Conservation (phyloP, 176 grass and related monocot species). For the Coix lacrymajobi region DNA sequence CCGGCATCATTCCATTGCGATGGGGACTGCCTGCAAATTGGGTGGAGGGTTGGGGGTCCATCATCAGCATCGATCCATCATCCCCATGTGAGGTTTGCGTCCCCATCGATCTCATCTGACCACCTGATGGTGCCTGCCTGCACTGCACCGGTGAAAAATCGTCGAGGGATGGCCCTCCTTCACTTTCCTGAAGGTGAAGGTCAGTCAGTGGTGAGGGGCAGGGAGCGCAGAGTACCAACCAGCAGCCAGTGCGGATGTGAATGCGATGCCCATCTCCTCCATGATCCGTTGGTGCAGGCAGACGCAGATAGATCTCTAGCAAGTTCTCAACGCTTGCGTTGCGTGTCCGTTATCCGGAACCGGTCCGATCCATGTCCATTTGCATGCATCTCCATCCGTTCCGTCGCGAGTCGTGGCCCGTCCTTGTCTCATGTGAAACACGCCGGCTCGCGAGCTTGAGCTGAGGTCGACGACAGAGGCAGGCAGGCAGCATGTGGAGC, state of each 20-base stretch:
- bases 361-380: neutral
- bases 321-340: neutral
- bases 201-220: neutral
- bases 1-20: neutral
- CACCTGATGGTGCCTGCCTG: neutral
- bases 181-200: neutral
- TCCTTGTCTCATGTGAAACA: neutral
- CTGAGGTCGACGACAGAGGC: neutral
- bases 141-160: neutral
- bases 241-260: constrained; percentile 1
- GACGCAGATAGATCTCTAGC: no score
- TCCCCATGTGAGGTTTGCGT: constrained; percentile 37
- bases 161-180: neutral
- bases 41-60: constrained; percentile 18
- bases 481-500: neutral
- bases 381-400: neutral
- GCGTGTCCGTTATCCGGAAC: neutral
- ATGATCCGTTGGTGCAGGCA: neutral
- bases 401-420: no score
- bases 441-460: neutral
- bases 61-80: neutral
- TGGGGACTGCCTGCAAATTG: neutral
- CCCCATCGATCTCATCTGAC: constrained; percentile 24
- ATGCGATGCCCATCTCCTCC: neutral
- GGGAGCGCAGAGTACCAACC: no score